Percentiles rank a stretch among this genome's conserved stretches.
phyloP scores from a whole-genome alignment of 345 rosid genomes.

The Lumnitzera littorea region DNA sequence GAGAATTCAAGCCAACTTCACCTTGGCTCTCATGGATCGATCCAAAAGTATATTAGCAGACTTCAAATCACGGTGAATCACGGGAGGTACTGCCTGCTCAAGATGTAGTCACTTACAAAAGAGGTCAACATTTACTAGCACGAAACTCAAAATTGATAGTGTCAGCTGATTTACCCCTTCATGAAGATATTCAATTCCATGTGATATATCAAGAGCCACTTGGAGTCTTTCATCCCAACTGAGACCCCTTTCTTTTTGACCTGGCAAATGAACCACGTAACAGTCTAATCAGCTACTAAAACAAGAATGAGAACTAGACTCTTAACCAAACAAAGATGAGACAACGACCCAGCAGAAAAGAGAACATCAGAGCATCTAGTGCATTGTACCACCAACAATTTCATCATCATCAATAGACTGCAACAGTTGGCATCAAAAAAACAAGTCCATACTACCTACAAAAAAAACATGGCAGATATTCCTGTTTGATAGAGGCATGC shows the following conservation, averaged over 20 bases:
- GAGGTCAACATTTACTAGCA: not conserved
- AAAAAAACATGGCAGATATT: too few relatives aligned
- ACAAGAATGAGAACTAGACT: not conserved
- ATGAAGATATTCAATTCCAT: constrained; percentile 90
- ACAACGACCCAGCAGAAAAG: not conserved
- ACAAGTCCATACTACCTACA: too few relatives aligned
- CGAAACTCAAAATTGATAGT: not conserved
- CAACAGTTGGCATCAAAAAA: too few relatives aligned
- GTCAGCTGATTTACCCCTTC: constrained; percentile 58
- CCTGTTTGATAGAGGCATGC: too few relatives aligned
- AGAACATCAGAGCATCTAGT: not conserved
- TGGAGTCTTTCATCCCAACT: constrained; percentile 83
- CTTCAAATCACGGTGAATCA: constrained; percentile 93
- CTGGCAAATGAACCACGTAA: constrained; percentile 1
- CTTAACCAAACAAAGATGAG: not conserved
- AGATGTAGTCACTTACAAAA: constrained; percentile 3
- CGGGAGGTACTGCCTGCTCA: constrained; percentile 84
- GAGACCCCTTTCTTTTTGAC: constrained; percentile 26
- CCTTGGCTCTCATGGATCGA: constrained; percentile 88
- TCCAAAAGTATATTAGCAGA: constrained; percentile 89
- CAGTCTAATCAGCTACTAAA: constrained; percentile 3
- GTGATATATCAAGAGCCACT: constrained; percentile 82
- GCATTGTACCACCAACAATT: too few relatives aligned
- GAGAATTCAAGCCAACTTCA: constrained; percentile 9
- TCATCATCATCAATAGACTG: too few relatives aligned